Percentiles rank a stretch among this genome's conserved stretches.
These are phyloP conservation scores for Pichia manshurica DNA, from an alignment of 805 yeast species.

Conservation along the genomic window DNA sequence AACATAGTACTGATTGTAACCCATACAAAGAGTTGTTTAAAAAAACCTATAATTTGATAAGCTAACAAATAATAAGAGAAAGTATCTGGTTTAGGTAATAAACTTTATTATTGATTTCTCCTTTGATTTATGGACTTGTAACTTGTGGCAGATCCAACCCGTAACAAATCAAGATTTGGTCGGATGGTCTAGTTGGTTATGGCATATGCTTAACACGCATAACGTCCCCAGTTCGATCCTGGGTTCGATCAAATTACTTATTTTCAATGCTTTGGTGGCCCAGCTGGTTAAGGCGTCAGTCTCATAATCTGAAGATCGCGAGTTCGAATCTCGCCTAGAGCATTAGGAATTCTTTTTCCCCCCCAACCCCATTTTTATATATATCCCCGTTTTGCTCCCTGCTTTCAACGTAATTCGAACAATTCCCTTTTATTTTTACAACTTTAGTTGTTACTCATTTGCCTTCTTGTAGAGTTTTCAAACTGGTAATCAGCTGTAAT, in stretches of 20 bases:
- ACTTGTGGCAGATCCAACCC: no score
- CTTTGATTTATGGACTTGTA: no score
- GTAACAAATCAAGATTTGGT: constrained; percentile 46
- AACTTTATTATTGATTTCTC: no score
- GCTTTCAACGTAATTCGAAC: background rate
- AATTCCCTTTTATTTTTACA: background rate
- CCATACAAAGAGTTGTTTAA: no score
- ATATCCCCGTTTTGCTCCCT: background rate
- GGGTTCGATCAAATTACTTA: constrained; percentile 77
- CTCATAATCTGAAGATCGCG: constrained; percentile 38
- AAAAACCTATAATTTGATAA: no score
- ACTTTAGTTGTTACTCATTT: background rate
- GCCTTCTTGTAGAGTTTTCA: no score
- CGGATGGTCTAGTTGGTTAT: constrained; percentile 99
- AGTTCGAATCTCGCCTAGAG: constrained; percentile 38
- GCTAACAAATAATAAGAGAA: no score
- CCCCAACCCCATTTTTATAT: background rate
- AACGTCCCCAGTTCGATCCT: constrained; percentile 99
- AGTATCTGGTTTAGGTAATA: no score
- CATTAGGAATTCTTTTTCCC: constrained; percentile 12
- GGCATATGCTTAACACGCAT: constrained; percentile 99
- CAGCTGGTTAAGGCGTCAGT: constrained; percentile 38
- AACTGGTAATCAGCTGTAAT: background rate
- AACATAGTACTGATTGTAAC: no score
- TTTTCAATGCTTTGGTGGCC: constrained; percentile 33